Evolutionary conservation across 345 rosid species (phyloP).

Genomic region (Pelargonium nanum): DNA sequence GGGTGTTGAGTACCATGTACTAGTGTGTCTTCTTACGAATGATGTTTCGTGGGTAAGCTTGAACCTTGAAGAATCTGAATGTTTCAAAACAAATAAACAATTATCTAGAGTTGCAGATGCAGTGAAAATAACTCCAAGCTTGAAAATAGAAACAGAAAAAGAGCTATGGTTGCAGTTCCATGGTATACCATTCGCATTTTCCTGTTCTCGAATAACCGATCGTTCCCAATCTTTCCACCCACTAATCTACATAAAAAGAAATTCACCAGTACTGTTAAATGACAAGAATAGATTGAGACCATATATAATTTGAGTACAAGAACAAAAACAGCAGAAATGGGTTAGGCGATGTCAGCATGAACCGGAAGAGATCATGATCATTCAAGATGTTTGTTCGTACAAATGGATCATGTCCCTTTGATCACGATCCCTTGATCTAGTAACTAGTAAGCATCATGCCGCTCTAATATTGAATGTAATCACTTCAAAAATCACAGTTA

Average conservation of each 20-base stretch:
- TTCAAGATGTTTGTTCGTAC: no score
- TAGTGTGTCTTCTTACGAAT: slow-evolving; percentile 64
- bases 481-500: background rate
- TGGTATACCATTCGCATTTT: slow-evolving; percentile 28
- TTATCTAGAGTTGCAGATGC: no score
- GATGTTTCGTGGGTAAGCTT: slow-evolving; percentile 92
- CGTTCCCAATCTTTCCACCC: slow-evolving; percentile 86
- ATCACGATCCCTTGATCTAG: no score
- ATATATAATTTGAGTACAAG: background rate
- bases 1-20: slow-evolving; percentile 42
- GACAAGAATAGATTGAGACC: no score
- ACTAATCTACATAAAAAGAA: slow-evolving; percentile 55
- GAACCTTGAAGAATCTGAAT: slow-evolving; percentile 62
- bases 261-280: no score
- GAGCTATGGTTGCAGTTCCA: no score
- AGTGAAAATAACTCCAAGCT: no score
- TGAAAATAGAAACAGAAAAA: no score
- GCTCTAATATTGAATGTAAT: background rate
- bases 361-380: no score
- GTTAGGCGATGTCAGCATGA: no score
- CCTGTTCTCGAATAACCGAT: slow-evolving; percentile 25
- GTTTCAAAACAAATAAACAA: background rate
- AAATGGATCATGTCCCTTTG: no score
- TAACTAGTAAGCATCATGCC: no score
- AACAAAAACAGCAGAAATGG: background rate